Base-by-base conservation (phyloP, 768 basidiomycete genomes). In the Mrakia blollopis region DNA sequence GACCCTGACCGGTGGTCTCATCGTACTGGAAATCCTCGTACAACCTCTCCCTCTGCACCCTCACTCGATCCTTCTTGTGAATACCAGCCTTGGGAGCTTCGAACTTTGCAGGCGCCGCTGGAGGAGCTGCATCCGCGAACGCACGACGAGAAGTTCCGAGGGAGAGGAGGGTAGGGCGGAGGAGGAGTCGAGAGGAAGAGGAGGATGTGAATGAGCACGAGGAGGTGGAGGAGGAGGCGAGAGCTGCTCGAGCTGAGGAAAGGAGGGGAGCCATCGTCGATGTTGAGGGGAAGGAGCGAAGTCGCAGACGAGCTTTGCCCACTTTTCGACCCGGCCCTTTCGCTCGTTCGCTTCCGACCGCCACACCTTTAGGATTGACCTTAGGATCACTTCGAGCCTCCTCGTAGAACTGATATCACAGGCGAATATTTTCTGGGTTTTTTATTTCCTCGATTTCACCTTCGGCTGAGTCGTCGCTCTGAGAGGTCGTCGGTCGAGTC, bases 11-110 rank as follows among this genome's bases (percentile, higher is more conserved):
- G 14, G 73, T 78, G 16, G 77, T 78, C 54, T 78, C 77, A 57
- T 78, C 73, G 61, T 74, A 74, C 30, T 69, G 47, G 65, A 70
- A 78, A 30, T 78, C 77, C 47, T 77, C 76, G 63, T 73, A 77
- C 14, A 73, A 41, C 71, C 72, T 77, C 60, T 30, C 50, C 30
- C 35, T 72, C 3, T 11, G 14, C 2, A 39, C 60, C 54, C 35
- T 35, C 18, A 35, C 16, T 9, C 32, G n/a, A 35, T 61, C 72
- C 25, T 61, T 61, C 14, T 25, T 35, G 8, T 32, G 23, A 21
- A 61, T 30, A 32, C 50, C 41, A 72, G 70, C 70, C 21, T 50
- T 11, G 16, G 44, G 47, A 30, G 21, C 70, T 13, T n/a, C 47
- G 8, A 47, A 23, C 23, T 28, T 37, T n/a, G 28, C 10, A 54